Evolutionary conservation across 768 basidiomycete species (phyloP), one percentile per base, ranked within the genome.

Genomic region (Neoboletus magnificus): DNA sequence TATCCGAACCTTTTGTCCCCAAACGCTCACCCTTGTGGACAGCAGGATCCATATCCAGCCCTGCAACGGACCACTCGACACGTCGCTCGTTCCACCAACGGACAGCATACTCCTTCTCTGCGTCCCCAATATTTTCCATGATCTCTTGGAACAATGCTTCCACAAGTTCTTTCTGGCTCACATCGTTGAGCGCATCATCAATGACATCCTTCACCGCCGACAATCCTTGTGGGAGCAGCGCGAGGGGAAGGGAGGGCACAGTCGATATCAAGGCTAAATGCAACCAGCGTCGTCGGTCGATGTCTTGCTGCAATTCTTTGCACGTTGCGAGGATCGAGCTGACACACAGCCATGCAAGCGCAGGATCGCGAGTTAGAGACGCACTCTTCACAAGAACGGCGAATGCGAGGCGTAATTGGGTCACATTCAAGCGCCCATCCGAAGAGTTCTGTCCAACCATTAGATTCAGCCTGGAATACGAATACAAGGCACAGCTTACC

Each of bases 381-480:
- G 88, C 86, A 52, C 83, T 80, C 57, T 79, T 74, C 25, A 90
- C 83, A 13, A 93, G 76, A 8, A 86, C 80, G n/a, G 86, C 76
- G 64, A 82, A 92, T 7, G 93, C 91, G 39, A 91, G 77, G 29
- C 86, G 73, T 9, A 93, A 77, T 64, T 93, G 93, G 0, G 76
- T 53, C 0, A 79, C 80, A 54, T 76, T 86, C 15, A 94, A 74
- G 57, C 74, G 77, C 25, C 79, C 82, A 39, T 87, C 80, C 1
- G 67, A 66, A 2, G 89, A 85, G 67, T 87, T 90, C 86, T 91
- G 42, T 54, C 47, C 13, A 22, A 36, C 22, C 13, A 18, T 58
- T 7, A 61, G 43, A 53, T 39, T 35, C 22, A 36, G 40, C 22
- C 18, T 41, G 3, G 57, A 18, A n/a, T 13, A 46, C 58, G 12